Evolutionary conservation across 139 green algal genomes (phyloP), one percentile per base, ranked within the genome.

Genomic region (Chlorella vulgaris): DNA sequence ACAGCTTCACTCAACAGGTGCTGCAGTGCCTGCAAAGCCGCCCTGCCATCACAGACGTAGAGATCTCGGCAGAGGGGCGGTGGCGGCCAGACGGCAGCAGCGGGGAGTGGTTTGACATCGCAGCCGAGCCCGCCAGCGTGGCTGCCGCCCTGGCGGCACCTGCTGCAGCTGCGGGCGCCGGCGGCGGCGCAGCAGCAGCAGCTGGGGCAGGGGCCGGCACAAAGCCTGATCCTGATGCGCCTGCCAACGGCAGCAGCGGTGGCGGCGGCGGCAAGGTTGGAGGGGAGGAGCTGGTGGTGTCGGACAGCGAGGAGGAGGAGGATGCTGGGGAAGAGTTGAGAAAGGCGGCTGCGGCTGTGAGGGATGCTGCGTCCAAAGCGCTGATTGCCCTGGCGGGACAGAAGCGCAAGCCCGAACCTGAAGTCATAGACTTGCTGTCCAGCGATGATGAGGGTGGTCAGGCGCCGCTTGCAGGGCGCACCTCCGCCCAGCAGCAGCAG

Each of bases 1-100:
- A 95, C 78, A 60, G 66, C 4, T 95, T 87, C 79, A 84, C 92
- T 58, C 70, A 81, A n/a, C 74, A 63, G 33, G 76, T 93, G 47
- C 82, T 94, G 33, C 4, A 33, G 3, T 74, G 66, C 53, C 71
- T 94, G 19, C 21, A 31, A 58, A 29, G 50, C 36, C 10, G 19
- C 42, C 87, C 90, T 28, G 73, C 87, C 22, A 81, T 93, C 0
- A 82, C 63, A 6, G 91, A 93, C 60, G 71, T 94, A 1, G 91
- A 94, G 84, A 80, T 94, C 29, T 80, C 76, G 18, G 65, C 80
- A 29, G 78, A 83, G 65, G 78, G 78, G 26, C n/a, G 65, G 60
- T 96, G 92, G 91, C 87, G 91, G 42, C 83, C 85, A 2, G 80
- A 74, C 3, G 88, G 85, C 60, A 79, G 33, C 43, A 63, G 51